Evolutionary conservation across 1,139 yeast species (phyloP).

Genomic region (Geotrichum phurueaensis): DNA sequence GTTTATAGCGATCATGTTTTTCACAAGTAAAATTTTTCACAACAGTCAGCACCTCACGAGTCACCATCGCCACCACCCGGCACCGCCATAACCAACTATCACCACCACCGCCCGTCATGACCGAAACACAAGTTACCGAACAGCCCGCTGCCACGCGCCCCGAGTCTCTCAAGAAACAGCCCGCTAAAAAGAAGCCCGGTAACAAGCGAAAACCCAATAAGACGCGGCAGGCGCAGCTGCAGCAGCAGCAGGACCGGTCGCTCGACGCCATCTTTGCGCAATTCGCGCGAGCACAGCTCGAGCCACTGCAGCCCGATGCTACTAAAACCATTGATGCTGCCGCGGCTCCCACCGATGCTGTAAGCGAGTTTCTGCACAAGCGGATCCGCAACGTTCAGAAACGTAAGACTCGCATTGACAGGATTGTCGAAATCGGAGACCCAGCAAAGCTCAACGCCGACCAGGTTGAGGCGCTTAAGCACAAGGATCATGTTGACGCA

Average conservation of each 20-base stretch:
- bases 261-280: not conserved
- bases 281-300: not conserved
- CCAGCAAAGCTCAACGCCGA: slow-evolving; percentile 33
- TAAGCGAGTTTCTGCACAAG: slow-evolving; percentile 25
- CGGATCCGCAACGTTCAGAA: slow-evolving; percentile 37
- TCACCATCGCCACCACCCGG: not conserved
- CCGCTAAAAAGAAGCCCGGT: not conserved
- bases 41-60: not conserved
- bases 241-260: not conserved
- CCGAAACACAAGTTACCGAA: not conserved
- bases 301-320: not conserved
- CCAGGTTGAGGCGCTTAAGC: slow-evolving; percentile 31
- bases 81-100: not conserved
- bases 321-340: not conserved
- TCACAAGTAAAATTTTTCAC: not conserved
- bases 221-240: not conserved
- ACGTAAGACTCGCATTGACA: slow-evolving; percentile 35
- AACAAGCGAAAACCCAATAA: not conserved
- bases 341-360: not conserved
- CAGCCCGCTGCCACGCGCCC: not conserved
- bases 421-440: slow-evolving; percentile 32
- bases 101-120: not conserved
- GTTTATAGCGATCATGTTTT: not conserved
- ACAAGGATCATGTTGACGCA: slow-evolving; percentile 35
- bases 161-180: not conserved